Percentiles rank a stretch among this genome's conserved stretches.
These are phyloP conservation scores for Zygosaccharomyces sapae DNA, from an alignment of 1,139 yeast species.

Conservation along the genomic window DNA sequence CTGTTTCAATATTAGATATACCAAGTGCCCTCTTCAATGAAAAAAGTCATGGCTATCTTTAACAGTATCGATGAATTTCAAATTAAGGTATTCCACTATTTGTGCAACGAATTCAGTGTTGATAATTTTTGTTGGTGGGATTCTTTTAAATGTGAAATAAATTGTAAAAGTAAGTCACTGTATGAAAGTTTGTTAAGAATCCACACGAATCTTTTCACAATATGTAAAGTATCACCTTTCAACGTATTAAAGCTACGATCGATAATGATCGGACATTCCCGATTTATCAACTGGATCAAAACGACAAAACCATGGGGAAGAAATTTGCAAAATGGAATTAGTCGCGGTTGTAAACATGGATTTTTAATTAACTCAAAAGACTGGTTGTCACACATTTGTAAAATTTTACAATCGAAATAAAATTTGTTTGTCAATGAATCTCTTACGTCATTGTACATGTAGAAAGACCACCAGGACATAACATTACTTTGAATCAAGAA, in stretches of 20 bases:
- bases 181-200: conserved; percentile 16
- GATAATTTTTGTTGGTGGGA: conserved; percentile 10
- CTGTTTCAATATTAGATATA: conserved; percentile 30
- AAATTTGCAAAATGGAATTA: conserved; percentile 15
- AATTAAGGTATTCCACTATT: conserved; percentile 22
- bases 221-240: conserved; percentile 8
- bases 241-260: conserved; percentile 5
- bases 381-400: conserved; percentile 25
- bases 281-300: conserved; percentile 16
- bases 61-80: conserved; percentile 23
- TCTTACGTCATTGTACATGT: conserved; percentile 25
- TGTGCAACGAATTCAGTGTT: conserved; percentile 8
- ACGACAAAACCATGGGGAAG: conserved; percentile 16
- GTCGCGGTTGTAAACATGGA: conserved; percentile 20
- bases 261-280: conserved; percentile 15
- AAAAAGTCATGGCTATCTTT: conserved; percentile 24
- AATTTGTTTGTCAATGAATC: conserved; percentile 14
- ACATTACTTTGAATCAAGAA: conserved; percentile 21
- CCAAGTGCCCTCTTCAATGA: conserved; percentile 27
- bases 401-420: conserved; percentile 21
- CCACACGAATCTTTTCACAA: conserved; percentile 16
- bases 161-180: conserved; percentile 15
- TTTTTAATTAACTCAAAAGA: conserved; percentile 25
- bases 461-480: conserved; percentile 34
- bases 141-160: conserved; percentile 15